Conservation (phyloP, 2,329 filamentous ascomycete species). For the Exutisphaerella laricina region DNA sequence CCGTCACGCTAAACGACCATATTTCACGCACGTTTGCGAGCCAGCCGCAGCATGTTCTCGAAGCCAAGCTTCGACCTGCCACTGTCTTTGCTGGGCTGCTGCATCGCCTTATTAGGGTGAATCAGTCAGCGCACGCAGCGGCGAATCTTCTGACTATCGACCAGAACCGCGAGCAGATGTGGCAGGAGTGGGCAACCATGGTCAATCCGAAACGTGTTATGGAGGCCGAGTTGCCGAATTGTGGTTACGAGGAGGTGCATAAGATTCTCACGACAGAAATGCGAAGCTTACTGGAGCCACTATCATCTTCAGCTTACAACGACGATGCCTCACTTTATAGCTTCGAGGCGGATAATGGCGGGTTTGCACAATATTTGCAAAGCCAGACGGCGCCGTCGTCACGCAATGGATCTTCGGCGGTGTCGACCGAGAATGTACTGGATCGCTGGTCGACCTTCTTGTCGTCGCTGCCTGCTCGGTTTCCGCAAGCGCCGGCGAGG, state of each 20-base stretch:
- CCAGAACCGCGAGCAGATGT: conserved; percentile 91
- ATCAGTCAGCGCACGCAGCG: conserved; percentile 86
- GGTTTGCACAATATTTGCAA: conserved; percentile 39
- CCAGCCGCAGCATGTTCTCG: conserved; percentile 76
- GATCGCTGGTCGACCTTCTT: conserved; percentile 75
- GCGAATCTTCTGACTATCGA: conserved; percentile 87
- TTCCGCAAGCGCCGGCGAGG: conserved; percentile 66
- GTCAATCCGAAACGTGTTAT: conserved; percentile 54
- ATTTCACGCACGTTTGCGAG: conserved; percentile 79
- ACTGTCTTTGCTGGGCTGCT: conserved; percentile 82
- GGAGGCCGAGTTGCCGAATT: conserved; percentile 52
- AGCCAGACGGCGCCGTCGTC: conserved; percentile 26
- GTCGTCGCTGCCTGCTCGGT: conserved; percentile 60
- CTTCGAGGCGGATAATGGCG: conserved; percentile 38
- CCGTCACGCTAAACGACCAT: conserved; percentile 71
- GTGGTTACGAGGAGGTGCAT: conserved; percentile 52
- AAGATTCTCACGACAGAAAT: conserved; percentile 56
- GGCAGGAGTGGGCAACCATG: conserved; percentile 73
- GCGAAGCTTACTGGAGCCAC: conserved; percentile 63
- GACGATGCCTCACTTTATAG: conserved; percentile 38
- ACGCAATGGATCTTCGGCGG: conserved; percentile 30
- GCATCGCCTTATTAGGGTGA: conserved; percentile 82
- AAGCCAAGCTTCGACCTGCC: conserved; percentile 82
- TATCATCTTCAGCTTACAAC: conserved; percentile 41
- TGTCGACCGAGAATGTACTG: conserved; percentile 57